Percentiles rank a stretch among this genome's conserved stretches.
Evolutionary conservation across 768 basidiomycete genomes (phyloP).

Genomic region (Tulasnella sp.): DNA sequence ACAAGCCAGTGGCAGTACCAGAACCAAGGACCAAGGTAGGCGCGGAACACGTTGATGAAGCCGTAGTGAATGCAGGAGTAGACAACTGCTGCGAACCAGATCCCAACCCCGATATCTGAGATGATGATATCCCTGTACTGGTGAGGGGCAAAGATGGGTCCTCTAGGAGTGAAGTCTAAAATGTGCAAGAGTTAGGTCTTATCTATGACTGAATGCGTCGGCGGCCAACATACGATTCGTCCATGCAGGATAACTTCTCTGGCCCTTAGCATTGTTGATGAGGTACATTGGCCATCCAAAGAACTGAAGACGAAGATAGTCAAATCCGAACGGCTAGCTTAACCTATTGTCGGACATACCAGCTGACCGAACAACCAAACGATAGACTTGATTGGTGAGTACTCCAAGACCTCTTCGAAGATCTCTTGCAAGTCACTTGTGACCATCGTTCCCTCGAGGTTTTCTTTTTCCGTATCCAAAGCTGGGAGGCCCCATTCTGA

Average conservation of each 20-base stretch:
- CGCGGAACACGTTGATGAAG: constrained; percentile 58
- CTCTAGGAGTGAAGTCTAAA: constrained; percentile 63
- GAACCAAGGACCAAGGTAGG: constrained; percentile 84
- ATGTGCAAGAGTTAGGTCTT: not conserved
- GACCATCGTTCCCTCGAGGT: constrained; percentile 52
- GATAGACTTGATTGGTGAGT: constrained; percentile 71
- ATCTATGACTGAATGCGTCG: no score
- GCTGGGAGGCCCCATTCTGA: constrained; percentile 53
- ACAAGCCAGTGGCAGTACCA: constrained; percentile 87
- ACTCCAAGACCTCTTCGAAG: constrained; percentile 77
- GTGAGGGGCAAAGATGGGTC: constrained; percentile 75
- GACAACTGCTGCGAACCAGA: constrained; percentile 57
- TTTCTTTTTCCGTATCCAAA: constrained; percentile 59
- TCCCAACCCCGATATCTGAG: constrained; percentile 70
- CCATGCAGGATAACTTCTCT: constrained; percentile 61
- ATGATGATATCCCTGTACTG: constrained; percentile 66
- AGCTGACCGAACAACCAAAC: constrained; percentile 46
- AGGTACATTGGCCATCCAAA: constrained; percentile 84
- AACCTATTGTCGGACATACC: constrained; percentile 31
- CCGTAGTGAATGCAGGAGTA: constrained; percentile 50
- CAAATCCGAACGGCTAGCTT: not conserved
- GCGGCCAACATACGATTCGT: constrained; percentile 57
- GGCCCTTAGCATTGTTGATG: constrained; percentile 74
- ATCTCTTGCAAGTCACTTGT: constrained; percentile 57
- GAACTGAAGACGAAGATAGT: constrained; percentile 49